Evolutionary conservation across 176 grass and related monocot genomes (phyloP), one percentile per base, ranked within the genome.

Genomic region (Phoenix roebelenii): DNA sequence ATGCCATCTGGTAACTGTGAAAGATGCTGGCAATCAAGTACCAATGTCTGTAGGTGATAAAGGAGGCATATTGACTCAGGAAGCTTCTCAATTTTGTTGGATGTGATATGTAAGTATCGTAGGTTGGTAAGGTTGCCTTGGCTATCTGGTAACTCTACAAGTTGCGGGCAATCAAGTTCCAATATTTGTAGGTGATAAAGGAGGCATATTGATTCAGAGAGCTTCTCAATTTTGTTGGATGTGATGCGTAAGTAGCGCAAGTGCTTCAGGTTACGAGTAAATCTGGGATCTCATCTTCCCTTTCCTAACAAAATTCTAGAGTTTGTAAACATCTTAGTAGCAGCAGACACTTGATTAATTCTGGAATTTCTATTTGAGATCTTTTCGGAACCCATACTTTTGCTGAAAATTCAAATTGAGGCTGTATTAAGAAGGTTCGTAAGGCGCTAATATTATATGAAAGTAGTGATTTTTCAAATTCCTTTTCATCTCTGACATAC

Each of bases 151-250:
- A 39, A 39, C 32, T 39, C 7, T 39, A 0, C 1, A 10, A 39
- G 32, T 0, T 0, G 7, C 0, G 7, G 1, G 9, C 32, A 39
- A 39, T 1, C 0, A 39, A 39, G 5, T 9, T 9, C 18, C 19
- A 64, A 32, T 49, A 19, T 64, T 5, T 64, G 61, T 22, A 50
- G 12, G n/a, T 64, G 16, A 18, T 64, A 64, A 18, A 64, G 61
- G 5, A 10, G 7, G 18, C 61, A 64, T 50, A 22, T 3, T 48
- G n/a, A 49, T 23, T 64, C 61, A 23, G 61, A 19, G 3, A 64
- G 18, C 10, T 10, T 50, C 23, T 22, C 10, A 14, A 64, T 16
- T 2, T 5, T 15, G 10, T 1, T 22, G 7, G 12, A 18, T 9
- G 5, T 50, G 44, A 64, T 5, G 4, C 3, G 1, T 16, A 64